Evolutionary conservation across 257 asterid species (phyloP), one percentile per base, ranked within the genome.

Genomic region (Scutellaria minor): DNA sequence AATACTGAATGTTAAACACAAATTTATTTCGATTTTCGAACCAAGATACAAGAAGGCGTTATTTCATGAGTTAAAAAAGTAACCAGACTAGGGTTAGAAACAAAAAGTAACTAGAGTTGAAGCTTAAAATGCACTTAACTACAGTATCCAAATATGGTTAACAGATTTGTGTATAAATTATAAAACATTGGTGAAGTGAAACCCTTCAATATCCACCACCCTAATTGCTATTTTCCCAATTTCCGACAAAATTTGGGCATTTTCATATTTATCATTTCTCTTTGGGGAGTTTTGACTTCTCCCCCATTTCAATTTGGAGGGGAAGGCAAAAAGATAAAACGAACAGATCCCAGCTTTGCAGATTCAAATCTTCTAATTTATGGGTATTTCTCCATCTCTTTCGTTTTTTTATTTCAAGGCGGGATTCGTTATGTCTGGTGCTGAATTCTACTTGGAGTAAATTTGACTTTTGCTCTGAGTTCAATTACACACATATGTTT

Each of bases 261-360:
- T 84, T 68, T 65, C 76, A 57, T 31, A 31, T 31, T 31, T 31
- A 31, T 31, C 79, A 78, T 44, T 79, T 68, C 74, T 73, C 64
- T 77, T 20, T 37, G 73, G 75, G 80, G 84, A 74, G 62, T 75
- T 83, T 83, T 78, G 75, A 75, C 85, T 51, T 77, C 78, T 42
- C 37, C 75, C 78, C 66, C 61, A 72, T 78, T 78, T 74, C 75
- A 75, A 66, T 72, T 82, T 81, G 84, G 84, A 60, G 88, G 83
- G 77, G 75, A 77, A 83, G 48, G 2, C 40, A 71, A 71, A 82
- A 50, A 80, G 31, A 27, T 8, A 60, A 69, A 72, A 50, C 69
- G 79, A 68, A 56, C 69, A 68, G 24, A 72, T 20, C 45, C 60
- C 77, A 35, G 67, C 74, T 54, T 58, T 58, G 73, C 53, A 45